These are phyloP conservation scores for Stagonosporopsis tanaceti DNA, from an alignment of 2,329 filamentous ascomycete genomes.

Conservation along the genomic window DNA sequence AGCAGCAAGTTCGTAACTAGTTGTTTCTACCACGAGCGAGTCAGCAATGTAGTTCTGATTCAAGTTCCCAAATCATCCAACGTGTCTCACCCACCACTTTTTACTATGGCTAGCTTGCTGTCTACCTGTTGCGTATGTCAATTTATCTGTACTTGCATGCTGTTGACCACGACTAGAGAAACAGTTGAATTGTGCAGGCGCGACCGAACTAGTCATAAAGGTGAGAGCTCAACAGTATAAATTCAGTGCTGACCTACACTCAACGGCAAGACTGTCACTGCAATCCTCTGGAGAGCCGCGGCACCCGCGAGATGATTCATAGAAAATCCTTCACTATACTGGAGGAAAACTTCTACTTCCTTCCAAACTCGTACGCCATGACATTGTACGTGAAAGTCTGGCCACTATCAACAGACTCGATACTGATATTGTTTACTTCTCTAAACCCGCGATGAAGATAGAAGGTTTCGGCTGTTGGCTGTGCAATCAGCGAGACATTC, in stretches of 20 bases:
- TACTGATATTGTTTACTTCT: neutral
- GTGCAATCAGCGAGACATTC: neutral
- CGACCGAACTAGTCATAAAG: too few species aligned
- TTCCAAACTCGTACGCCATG: slow-evolving; percentile 2
- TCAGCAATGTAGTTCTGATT: neutral
- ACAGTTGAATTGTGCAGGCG: too few species aligned
- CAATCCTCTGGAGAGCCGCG: too few species aligned
- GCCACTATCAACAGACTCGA: neutral
- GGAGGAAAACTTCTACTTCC: neutral
- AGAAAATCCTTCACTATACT: neutral
- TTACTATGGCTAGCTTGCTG: too few species aligned
- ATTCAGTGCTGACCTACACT: too few species aligned
- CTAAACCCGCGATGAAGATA: neutral
- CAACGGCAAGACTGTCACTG: too few species aligned
- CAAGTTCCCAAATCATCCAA: neutral
- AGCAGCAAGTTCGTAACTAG: neutral
- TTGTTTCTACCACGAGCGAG: too few species aligned
- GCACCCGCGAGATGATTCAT: neutral
- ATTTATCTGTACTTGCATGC: too few species aligned
- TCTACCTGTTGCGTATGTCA: too few species aligned
- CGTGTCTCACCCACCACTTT: too few species aligned
- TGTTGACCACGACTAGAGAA: too few species aligned
- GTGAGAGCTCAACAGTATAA: too few species aligned
- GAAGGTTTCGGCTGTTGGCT: neutral
- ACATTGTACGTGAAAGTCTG: neutral